Conservation (phyloP, 2,329 filamentous ascomycete species). For the Lachnellula willkommii region DNA sequence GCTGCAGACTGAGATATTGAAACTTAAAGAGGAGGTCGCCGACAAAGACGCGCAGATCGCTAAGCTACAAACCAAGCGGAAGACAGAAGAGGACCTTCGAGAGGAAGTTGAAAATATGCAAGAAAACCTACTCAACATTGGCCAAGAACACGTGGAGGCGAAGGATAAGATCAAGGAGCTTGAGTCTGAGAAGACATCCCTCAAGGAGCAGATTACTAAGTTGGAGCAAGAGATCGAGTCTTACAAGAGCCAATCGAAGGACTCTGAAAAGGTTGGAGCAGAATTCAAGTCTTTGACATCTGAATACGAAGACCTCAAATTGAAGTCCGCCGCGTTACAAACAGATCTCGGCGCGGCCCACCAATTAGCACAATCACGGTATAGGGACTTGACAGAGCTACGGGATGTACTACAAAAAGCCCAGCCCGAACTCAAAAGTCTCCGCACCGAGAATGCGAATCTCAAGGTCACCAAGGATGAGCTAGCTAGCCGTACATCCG, state of each 20-base stretch:
- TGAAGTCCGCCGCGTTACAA: conserved; percentile 64
- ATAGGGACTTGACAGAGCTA: conserved; percentile 80
- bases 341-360: conserved; percentile 82
- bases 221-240: conserved; percentile 64
- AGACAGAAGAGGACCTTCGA: conserved; percentile 69
- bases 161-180: conserved; percentile 72
- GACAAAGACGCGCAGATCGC: conserved; percentile 61
- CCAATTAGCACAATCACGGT: conserved; percentile 78
- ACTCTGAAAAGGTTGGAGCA: conserved; percentile 25
- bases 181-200: conserved; percentile 58
- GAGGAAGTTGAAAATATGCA: conserved; percentile 83
- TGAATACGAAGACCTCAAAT: conserved; percentile 63
- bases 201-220: conserved; percentile 59
- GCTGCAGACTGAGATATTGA: conserved; percentile 26
- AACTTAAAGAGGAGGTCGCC: conserved; percentile 26
- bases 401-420: conserved; percentile 75
- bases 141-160: conserved; percentile 76
- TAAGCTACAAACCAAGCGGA: conserved; percentile 61
- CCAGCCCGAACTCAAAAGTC: conserved; percentile 75
- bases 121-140: conserved; percentile 72
- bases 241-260: conserved; percentile 26
- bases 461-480: conserved; percentile 74
- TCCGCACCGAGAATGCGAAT: conserved; percentile 70
- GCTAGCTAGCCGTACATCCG: conserved; percentile 53
- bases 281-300: conserved; percentile 37